These are phyloP conservation scores for Gossypium herbaceum DNA, from an alignment of 345 rosid species.

Conservation along the genomic window DNA sequence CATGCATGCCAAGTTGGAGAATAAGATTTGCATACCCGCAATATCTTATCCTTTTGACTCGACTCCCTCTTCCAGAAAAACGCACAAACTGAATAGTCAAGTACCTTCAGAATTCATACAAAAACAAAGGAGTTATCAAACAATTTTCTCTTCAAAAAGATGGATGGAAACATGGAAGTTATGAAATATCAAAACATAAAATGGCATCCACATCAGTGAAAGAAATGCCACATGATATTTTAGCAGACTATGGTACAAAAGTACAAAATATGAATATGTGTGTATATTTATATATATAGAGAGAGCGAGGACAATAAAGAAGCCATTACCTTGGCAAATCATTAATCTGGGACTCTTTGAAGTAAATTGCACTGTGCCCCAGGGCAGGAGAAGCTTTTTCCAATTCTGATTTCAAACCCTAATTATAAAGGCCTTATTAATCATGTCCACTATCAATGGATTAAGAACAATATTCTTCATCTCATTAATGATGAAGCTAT, in stretches of 20 bases:
- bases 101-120: conserved; percentile 45
- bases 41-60: conserved; percentile 96
- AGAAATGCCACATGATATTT: neutral
- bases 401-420: conserved; percentile 94
- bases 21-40: conserved; percentile 52
- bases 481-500: neutral
- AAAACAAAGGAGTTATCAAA: neutral
- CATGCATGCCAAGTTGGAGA: conserved; percentile 7
- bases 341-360: conserved; percentile 79
- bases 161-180: neutral
- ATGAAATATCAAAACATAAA: neutral
- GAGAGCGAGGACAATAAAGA: neutral
- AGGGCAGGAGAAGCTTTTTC: conserved; percentile 88
- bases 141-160: neutral
- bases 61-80: conserved; percentile 99
- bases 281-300: too few species aligned
- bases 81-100: conserved; percentile 97
- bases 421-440: conserved; percentile 2
- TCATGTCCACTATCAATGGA: neutral
- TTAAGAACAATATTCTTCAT: neutral
- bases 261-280: neutral
- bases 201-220: neutral
- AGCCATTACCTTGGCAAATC: conserved; percentile 67
- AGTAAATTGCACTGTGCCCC: conserved; percentile 77
- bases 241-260: neutral